phyloP scores from a whole-genome alignment of 495 filamentous ascomycete species.

The Trichoderma asperelloides region DNA sequence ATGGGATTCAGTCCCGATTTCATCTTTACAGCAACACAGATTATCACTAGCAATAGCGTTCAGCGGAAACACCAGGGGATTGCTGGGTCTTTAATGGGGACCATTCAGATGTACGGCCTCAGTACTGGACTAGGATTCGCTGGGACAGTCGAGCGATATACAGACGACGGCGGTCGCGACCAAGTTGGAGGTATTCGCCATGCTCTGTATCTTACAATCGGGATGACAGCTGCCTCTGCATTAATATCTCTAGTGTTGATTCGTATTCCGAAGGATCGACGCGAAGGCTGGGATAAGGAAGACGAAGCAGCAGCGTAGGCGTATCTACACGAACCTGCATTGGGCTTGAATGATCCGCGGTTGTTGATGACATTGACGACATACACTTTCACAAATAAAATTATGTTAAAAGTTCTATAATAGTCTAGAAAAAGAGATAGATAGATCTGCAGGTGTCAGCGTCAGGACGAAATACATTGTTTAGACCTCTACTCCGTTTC shows the following conservation, averaged over 20 bases:
- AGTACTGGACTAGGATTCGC: neutral
- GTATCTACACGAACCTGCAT: neutral
- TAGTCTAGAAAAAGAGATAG: too few species aligned
- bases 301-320: neutral
- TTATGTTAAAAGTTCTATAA: too few species aligned
- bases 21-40: slow-evolving; percentile 42
- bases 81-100: slow-evolving; percentile 39
- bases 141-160: neutral
- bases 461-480: too few species aligned
- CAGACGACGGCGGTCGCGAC: neutral
- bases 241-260: neutral
- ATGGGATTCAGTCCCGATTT: slow-evolving; percentile 42
- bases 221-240: neutral
- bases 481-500: too few species aligned
- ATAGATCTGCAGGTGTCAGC: too few species aligned
- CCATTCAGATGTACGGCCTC: slow-evolving; percentile 36
- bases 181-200: neutral
- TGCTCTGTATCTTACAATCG: neutral
- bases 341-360: too few species aligned
- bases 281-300: neutral
- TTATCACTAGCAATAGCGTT: slow-evolving; percentile 46
- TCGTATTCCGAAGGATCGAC: neutral
- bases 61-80: slow-evolving; percentile 39
- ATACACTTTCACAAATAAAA: too few species aligned
- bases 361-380: too few species aligned